phyloP scores from a whole-genome alignment of 169 alveolate genomes.

The Plasmodium cynomolgi region DNA sequence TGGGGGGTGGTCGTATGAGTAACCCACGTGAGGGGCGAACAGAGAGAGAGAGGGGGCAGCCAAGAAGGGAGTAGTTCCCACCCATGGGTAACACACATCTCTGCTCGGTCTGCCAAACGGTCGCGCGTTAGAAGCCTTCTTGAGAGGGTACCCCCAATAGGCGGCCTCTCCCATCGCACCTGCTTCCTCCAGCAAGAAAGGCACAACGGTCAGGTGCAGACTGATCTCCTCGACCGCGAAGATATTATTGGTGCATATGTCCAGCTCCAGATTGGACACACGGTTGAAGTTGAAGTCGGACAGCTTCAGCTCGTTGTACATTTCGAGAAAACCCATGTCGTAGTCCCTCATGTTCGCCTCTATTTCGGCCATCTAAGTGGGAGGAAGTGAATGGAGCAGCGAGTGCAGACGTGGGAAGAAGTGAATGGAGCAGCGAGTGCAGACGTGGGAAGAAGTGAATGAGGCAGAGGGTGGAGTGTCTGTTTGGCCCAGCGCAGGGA shows the following conservation, averaged over 20 bases:
- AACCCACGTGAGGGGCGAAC: neutral
- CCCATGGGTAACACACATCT: neutral
- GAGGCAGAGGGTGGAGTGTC: neutral
- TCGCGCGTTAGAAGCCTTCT: neutral
- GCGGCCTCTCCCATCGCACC: neutral
- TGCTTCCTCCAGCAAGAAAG: slow-evolving; percentile 26
- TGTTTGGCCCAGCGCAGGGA: neutral
- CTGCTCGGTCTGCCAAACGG: neutral
- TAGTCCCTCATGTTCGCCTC: slow-evolving; percentile 47
- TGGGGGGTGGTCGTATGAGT: neutral
- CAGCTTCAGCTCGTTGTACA: slow-evolving; percentile 20
- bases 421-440: neutral
- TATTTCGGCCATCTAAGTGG: slow-evolving; percentile 34
- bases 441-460: neutral
- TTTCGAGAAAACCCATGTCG: slow-evolving; percentile 20
- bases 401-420: neutral
- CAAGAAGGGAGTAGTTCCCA: neutral
- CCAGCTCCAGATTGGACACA: neutral
- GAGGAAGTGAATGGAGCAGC: neutral
- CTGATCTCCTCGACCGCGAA: slow-evolving; percentile 22
- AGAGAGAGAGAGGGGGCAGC: neutral
- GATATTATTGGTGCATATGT: slow-evolving; percentile 13
- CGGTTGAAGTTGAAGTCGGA: slow-evolving; percentile 3
- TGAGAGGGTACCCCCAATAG: neutral
- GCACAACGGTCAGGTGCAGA: slow-evolving; percentile 17